A percentile compares a stretch with the other conserved stretches of the same genome.
Evolutionary conservation across 2,329 filamentous ascomycete species (phyloP).

Genomic region (Colletotrichum nymphaeae): DNA sequence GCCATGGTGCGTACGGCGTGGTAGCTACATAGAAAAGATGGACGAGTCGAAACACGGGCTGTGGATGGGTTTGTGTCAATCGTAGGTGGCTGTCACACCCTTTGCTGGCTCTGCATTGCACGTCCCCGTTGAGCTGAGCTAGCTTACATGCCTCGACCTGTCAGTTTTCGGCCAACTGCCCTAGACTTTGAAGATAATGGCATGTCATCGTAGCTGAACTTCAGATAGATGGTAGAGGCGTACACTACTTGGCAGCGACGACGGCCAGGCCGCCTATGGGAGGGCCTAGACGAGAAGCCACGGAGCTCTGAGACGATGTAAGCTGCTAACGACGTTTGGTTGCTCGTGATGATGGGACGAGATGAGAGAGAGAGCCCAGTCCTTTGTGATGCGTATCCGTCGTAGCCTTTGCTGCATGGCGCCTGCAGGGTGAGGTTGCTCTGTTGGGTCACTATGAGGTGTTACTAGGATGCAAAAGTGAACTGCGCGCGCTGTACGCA

Average conservation of each 20-base stretch:
- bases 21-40: too few species aligned
- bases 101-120: neutral
- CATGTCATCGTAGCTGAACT: neutral
- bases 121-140: slow-evolving; percentile 8
- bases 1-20: too few species aligned
- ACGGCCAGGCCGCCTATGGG: neutral
- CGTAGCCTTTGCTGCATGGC: slow-evolving; percentile 30
- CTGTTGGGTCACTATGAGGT: slow-evolving; percentile 4
- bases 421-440: slow-evolving; percentile 22
- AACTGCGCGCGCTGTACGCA: neutral
- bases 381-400: neutral
- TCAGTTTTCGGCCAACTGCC: slow-evolving; percentile 10
- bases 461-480: neutral
- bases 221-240: neutral
- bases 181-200: neutral
- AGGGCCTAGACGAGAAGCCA: neutral
- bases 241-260: neutral
- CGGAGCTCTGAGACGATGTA: neutral
- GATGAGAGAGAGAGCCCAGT: neutral
- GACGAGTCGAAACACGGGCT: too few species aligned
- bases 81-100: neutral
- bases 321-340: neutral
- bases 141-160: neutral
- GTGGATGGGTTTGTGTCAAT: neutral
- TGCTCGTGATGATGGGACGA: slow-evolving; percentile 7